These are phyloP conservation scores for Fusarium proliferatum DNA, from an alignment of 2,329 filamentous ascomycete genomes.

Conservation along the genomic window DNA sequence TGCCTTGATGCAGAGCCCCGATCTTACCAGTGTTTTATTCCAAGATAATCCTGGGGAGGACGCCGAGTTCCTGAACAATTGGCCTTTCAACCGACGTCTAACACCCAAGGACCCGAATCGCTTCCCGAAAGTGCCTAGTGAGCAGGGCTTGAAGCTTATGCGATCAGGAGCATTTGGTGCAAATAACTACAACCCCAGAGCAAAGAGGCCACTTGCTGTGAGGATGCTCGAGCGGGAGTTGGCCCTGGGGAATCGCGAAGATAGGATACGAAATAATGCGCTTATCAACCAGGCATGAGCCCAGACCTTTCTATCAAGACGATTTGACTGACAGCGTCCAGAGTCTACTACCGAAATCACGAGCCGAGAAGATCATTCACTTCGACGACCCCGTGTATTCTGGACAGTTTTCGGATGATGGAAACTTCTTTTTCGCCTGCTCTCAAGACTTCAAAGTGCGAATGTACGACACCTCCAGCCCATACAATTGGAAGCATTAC, in stretches of 20 bases:
- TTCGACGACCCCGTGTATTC: slow-evolving; percentile 90
- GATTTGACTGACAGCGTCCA: slow-evolving; percentile 49
- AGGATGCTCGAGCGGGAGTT: slow-evolving; percentile 85
- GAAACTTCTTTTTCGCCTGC: slow-evolving; percentile 95
- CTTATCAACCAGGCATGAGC: slow-evolving; percentile 73
- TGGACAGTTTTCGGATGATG: slow-evolving; percentile 95
- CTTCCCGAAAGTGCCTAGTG: slow-evolving; percentile 87
- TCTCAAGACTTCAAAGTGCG: slow-evolving; percentile 93
- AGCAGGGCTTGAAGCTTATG: slow-evolving; percentile 82
- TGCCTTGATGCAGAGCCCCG: slow-evolving; percentile 53
- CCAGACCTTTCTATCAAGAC: not conserved
- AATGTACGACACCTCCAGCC: slow-evolving; percentile 97
- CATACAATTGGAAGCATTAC: slow-evolving; percentile 95
- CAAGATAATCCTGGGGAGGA: slow-evolving; percentile 54
- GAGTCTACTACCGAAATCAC: slow-evolving; percentile 80
- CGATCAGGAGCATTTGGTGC: slow-evolving; percentile 81
- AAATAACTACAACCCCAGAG: slow-evolving; percentile 66
- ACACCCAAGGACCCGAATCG: slow-evolving; percentile 62
- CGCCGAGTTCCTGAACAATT: slow-evolving; percentile 52
- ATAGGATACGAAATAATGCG: slow-evolving; percentile 68
- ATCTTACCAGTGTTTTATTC: slow-evolving; percentile 52
- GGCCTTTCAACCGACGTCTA: slow-evolving; percentile 58
- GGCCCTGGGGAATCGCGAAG: slow-evolving; percentile 71
- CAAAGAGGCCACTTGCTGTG: slow-evolving; percentile 71
- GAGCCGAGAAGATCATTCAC: slow-evolving; percentile 87